These are phyloP conservation scores for Dendrobium nobile DNA, from an alignment of 106 monocot genomes.

Conservation along the genomic window DNA sequence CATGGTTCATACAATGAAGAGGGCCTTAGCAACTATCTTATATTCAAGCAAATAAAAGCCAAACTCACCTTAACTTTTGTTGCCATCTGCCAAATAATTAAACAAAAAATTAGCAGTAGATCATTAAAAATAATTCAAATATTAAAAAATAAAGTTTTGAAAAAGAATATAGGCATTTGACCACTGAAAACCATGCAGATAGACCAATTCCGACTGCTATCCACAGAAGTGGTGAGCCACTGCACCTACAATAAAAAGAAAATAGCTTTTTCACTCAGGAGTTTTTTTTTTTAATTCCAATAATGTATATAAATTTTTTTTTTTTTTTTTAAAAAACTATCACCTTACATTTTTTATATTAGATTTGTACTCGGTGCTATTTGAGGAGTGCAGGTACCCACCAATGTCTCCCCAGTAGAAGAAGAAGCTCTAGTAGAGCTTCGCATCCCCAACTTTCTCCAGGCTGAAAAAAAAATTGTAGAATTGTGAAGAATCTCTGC, in stretches of 20 bases:
- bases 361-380: not conserved
- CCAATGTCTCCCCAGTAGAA: not conserved
- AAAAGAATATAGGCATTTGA: not conserved
- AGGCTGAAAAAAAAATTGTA: not conserved
- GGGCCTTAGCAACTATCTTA: too few species aligned
- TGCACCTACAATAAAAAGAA: not conserved
- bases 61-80: conserved; percentile 5
- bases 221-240: conserved; percentile 8
- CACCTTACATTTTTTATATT: not conserved
- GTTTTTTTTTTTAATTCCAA: too few species aligned
- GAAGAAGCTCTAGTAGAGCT: conserved; percentile 1
- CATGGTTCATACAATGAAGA: too few species aligned
- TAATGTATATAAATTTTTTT: too few species aligned
- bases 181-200: conserved; percentile 12
- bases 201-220: conserved; percentile 6
- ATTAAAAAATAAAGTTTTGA: not conserved
- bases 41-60: not conserved
- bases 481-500: not conserved
- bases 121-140: not conserved
- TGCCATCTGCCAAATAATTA: conserved; percentile 6
- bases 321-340: too few species aligned
- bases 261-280: not conserved
- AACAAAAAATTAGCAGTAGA: not conserved
- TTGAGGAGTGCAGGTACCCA: not conserved
- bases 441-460: not conserved